These are phyloP conservation scores for Fusarium kyushuense DNA, from an alignment of 2,329 filamentous ascomycete genomes.

Conservation along the genomic window DNA sequence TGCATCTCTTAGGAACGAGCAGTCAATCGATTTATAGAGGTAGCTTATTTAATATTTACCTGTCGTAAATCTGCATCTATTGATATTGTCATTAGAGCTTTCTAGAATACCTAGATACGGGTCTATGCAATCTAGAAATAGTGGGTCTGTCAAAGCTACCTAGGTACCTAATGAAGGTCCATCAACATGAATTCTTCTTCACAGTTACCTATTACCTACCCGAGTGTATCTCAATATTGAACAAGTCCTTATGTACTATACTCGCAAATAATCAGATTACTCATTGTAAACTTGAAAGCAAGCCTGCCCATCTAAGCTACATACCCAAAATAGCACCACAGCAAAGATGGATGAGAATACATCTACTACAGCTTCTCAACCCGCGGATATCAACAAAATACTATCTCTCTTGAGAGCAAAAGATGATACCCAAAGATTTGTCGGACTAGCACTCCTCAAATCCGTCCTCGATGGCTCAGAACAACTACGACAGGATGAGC, in stretches of 20 bases:
- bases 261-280: not conserved
- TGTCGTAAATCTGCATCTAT: not conserved
- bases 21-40: too few relatives aligned
- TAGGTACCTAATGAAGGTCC: not conserved
- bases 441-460: slow-evolving; percentile 74
- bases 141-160: slow-evolving; percentile 26
- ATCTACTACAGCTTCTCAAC: slow-evolving; percentile 17
- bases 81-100: slow-evolving; percentile 1
- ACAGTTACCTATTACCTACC: not conserved
- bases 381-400: slow-evolving; percentile 59
- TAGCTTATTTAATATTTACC: too few relatives aligned
- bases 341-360: slow-evolving; percentile 16
- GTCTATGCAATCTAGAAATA: slow-evolving; percentile 23
- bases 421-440: slow-evolving; percentile 76
- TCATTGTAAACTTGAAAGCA: not conserved
- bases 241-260: not conserved
- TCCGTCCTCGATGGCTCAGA: slow-evolving; percentile 72
- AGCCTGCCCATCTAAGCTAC: not conserved
- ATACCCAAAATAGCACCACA: not conserved
- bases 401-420: slow-evolving; percentile 67
- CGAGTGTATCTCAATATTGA: not conserved
- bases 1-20: not conserved
- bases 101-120: slow-evolving; percentile 19
- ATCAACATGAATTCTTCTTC: slow-evolving; percentile 7
- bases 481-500: slow-evolving; percentile 62